Evolutionary conservation across 2,329 filamentous ascomycete species (phyloP).

Genomic region (Epichloe hybrida): DNA sequence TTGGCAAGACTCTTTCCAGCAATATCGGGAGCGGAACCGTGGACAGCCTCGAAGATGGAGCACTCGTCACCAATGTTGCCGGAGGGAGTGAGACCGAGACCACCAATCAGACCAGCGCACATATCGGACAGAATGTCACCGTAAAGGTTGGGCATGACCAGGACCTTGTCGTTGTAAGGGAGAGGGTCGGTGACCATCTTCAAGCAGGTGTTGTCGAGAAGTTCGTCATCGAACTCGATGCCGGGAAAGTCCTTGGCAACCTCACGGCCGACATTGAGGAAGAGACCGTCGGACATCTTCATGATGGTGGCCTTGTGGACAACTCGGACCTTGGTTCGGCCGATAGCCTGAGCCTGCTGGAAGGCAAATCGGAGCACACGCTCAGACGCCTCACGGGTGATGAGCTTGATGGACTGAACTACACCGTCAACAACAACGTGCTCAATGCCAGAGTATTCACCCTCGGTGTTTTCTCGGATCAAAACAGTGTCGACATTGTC

Average conservation of each 20-base stretch:
- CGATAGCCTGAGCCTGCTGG: slow-evolving; percentile 89
- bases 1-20: slow-evolving; percentile 93
- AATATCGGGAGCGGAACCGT: slow-evolving; percentile 94
- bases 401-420: slow-evolving; percentile 99
- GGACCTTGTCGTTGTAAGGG: slow-evolving; percentile 98
- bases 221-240: slow-evolving; percentile 93
- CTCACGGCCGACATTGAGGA: slow-evolving; percentile 74
- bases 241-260: slow-evolving; percentile 90
- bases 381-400: slow-evolving; percentile 88
- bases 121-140: slow-evolving; percentile 99
- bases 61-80: slow-evolving; percentile 98
- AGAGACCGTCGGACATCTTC: slow-evolving; percentile 99
- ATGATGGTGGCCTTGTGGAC: slow-evolving; percentile 99
- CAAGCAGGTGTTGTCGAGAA: slow-evolving; percentile 97
- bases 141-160: slow-evolving; percentile 97
- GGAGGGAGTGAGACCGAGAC: slow-evolving; percentile 90
- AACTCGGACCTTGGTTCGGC: slow-evolving; percentile 90
- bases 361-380: slow-evolving; percentile 94
- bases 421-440: slow-evolving; percentile 96
- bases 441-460: slow-evolving; percentile 95
- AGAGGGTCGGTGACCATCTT: slow-evolving; percentile 96
- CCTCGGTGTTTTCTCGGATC: slow-evolving; percentile 99
- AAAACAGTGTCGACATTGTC: slow-evolving; percentile 93
- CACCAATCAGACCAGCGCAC: slow-evolving; percentile 96
- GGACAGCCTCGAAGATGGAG: slow-evolving; percentile 99